A percentile compares a stretch with the other conserved stretches of the same genome.
Conservation (phyloP, 495 filamentous ascomycete genomes). For the Daldinia concentrica region DNA sequence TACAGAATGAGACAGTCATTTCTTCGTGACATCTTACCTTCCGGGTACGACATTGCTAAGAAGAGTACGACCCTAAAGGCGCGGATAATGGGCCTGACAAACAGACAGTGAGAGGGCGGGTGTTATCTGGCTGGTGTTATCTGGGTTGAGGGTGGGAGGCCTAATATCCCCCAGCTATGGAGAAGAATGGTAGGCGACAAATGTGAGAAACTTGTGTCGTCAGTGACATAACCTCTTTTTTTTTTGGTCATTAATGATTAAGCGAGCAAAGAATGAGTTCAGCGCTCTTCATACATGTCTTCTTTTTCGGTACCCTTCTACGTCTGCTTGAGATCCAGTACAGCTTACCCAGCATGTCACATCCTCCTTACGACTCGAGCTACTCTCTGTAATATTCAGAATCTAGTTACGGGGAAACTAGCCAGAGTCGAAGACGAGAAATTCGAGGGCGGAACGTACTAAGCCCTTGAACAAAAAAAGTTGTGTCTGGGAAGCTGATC, state of each 20-base stretch:
- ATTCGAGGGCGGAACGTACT: neutral
- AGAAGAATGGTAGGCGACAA: neutral
- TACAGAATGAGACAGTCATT: neutral
- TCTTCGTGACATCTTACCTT: neutral
- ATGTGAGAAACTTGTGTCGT: neutral
- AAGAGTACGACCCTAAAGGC: neutral
- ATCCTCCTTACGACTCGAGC: neutral
- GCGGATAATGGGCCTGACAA: neutral
- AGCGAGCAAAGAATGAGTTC: neutral
- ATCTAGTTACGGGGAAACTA: neutral
- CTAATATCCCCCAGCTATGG: neutral
- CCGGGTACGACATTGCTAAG: neutral
- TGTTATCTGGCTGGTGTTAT: neutral
- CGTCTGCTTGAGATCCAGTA: neutral
- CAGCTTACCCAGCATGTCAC: neutral
- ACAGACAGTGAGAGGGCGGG: neutral
- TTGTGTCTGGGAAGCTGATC: neutral
- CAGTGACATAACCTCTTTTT: neutral
- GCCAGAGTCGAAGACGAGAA: neutral
- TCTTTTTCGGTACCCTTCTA: neutral
- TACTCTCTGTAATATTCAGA: neutral
- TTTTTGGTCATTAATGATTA: neutral
- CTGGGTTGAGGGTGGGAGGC: neutral
- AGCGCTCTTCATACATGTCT: neutral
- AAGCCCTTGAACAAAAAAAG: neutral